Conservation (phyloP, 768 basidiomycete genomes). For the Xerocomus spinulosus region DNA sequence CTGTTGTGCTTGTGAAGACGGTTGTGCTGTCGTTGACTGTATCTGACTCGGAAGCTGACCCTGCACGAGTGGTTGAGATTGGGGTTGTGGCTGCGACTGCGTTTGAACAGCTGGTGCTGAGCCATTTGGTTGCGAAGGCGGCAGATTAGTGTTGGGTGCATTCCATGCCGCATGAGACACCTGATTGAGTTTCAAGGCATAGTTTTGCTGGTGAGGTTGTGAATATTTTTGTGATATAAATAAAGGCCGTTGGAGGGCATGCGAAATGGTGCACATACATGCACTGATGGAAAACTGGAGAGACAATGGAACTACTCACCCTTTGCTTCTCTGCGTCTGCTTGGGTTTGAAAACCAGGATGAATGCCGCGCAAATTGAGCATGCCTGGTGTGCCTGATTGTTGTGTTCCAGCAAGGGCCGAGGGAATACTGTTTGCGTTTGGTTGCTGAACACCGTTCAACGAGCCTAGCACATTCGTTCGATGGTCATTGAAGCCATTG, state of each 20-base stretch:
- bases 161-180: conserved; percentile 62
- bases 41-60: conserved; percentile 20
- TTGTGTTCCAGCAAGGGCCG: conserved; percentile 40
- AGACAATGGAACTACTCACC: conserved; percentile 40
- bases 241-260: neutral
- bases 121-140: conserved; percentile 28
- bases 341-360: conserved; percentile 47
- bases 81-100: conserved; percentile 24
- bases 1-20: conserved; percentile 29
- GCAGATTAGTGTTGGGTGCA: conserved; percentile 48
- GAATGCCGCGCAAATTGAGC: conserved; percentile 48
- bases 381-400: conserved; percentile 60
- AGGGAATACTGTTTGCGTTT: conserved; percentile 15
- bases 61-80: conserved; percentile 22
- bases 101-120: conserved; percentile 18
- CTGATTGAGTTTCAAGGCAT: conserved; percentile 60
- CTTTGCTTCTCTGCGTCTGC: conserved; percentile 65
- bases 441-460: conserved; percentile 32
- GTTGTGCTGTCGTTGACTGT: conserved; percentile 18
- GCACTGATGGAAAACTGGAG: neutral
- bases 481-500: conserved; percentile 58
- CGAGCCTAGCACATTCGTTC: conserved; percentile 53
- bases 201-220: conserved; percentile 46
- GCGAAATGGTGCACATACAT: neutral
- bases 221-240: conserved; percentile 1